Evolutionary conservation across 2,329 filamentous ascomycete species (phyloP), one percentile per base, ranked within the genome.

Genomic region (Amphichorda felina): DNA sequence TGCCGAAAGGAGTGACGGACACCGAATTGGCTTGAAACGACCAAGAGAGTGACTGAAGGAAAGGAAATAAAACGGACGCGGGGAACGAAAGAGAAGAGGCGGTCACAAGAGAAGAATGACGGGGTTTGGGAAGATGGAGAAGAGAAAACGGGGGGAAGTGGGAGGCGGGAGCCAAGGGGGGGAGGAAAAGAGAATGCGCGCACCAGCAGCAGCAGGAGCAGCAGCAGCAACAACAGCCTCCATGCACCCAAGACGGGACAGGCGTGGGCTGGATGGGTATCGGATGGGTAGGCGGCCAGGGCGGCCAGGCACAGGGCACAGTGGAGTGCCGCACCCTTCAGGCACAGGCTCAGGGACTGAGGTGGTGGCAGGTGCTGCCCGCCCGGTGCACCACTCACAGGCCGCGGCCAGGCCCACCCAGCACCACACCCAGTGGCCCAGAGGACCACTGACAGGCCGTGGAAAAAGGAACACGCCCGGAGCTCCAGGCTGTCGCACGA

Each of bases 31-130:
- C 21, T 38, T 26, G 22, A 27, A 47, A 49, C 47, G 50, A 50
- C 53, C 55, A 67, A 70, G 65, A 56, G 64, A 70, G 59, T 57
- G 66, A 70, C 64, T 67, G 55, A 59, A 66, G 59, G 54, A 55
- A 62, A 63, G 50, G 51, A 61, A 62, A 56, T 64, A 59, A 57
- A 51, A 53, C 60, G 60, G 55, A 45, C 43, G 44, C 42, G 44
- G 43, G 50, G 50, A 45, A 52, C 53, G 49, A 54, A 55, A 48
- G 45, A 48, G 53, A 57, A 60, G 55, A 53, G 51, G 54, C 54
- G 50, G 50, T 59, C 55, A 51, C 50, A 53, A 50, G 56, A 47
- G 51, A 50, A 46, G 46, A 49, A 43, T 43, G 51, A 53, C 50
- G 48, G 45, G 32, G 45, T 48, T 29, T 46, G 49, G 51, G 50